Evolutionary conservation across 805 yeast species (phyloP).

Genomic region (Grigorovia jiainica): DNA sequence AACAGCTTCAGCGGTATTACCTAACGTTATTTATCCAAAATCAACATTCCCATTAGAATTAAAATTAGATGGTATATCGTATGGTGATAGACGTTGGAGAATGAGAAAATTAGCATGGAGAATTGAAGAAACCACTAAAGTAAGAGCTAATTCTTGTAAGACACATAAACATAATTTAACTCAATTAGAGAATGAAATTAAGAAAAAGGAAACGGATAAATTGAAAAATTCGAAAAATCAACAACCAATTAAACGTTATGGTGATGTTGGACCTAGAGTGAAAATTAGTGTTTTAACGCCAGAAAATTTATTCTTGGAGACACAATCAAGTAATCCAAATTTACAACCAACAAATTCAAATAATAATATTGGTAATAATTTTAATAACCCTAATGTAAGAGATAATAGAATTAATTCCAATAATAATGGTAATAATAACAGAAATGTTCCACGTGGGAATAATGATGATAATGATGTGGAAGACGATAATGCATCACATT

Average conservation of each 20-base stretch:
- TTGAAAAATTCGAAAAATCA: constrained; percentile 16
- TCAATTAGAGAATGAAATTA: constrained; percentile 19
- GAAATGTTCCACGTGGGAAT: constrained; percentile 5
- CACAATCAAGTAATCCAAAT: background rate
- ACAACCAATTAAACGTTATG: constrained; percentile 29
- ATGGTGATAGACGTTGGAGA: constrained; percentile 68
- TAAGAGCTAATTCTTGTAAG: constrained; percentile 49
- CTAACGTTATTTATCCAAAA: constrained; percentile 82
- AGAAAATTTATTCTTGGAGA: constrained; percentile 19
- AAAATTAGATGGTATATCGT: constrained; percentile 61
- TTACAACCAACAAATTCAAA: background rate
- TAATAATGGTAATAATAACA: background rate
- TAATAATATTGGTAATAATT: background rate
- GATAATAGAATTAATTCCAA: background rate
- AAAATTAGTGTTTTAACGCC: constrained; percentile 29
- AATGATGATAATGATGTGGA: constrained; percentile 27
- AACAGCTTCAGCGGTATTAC: constrained; percentile 77
- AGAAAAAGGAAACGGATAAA: constrained; percentile 32
- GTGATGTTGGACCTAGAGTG: constrained; percentile 31
- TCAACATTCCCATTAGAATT: constrained; percentile 78
- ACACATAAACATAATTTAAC: constrained; percentile 44
- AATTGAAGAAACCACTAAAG: constrained; percentile 70
- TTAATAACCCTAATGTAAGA: constrained; percentile 7
- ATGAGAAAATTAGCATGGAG: constrained; percentile 86
- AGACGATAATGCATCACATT: constrained; percentile 21